phyloP scores from a whole-genome alignment of 495 filamentous ascomycete genomes.

The Eremomyces bilateralis region DNA sequence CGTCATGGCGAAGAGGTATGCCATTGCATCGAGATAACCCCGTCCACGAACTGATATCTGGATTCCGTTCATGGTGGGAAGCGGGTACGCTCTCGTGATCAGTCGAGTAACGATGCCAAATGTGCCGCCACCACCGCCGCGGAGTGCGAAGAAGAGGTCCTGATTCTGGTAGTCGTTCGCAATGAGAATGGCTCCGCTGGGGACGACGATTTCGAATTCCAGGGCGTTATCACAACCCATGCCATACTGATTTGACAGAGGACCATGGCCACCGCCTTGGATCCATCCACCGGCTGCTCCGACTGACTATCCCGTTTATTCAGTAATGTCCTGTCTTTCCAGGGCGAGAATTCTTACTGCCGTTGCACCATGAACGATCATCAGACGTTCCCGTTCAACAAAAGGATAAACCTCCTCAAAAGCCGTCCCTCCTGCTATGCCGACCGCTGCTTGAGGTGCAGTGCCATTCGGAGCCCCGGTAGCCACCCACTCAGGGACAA shows the following conservation, averaged over 20 bases:
- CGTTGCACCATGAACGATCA: too few species aligned
- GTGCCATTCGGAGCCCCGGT: too few species aligned
- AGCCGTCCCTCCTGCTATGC: too few species aligned
- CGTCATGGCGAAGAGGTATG: neutral
- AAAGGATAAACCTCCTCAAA: too few species aligned
- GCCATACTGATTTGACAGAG: neutral
- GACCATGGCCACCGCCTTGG: neutral
- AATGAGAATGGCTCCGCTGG: neutral
- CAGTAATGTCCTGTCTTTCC: too few species aligned
- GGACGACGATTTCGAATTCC: neutral
- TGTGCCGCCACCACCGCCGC: conserved; percentile 11
- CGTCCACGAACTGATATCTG: too few species aligned
- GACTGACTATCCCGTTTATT: too few species aligned
- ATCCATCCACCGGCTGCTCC: conserved; percentile 1
- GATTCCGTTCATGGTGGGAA: too few species aligned
- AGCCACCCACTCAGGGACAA: too few species aligned
- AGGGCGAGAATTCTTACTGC: too few species aligned
- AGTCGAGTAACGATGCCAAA: conserved; percentile 24
- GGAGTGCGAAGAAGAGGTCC: neutral
- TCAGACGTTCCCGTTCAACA: too few species aligned
- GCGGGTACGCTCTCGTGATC: conserved; percentile 2
- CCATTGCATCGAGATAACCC: neutral
- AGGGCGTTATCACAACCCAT: neutral
- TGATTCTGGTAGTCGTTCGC: conserved; percentile 1
- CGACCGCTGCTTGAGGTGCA: too few species aligned